phyloP scores from a whole-genome alignment of 345 rosid species.

The Eucalyptus caleyi region DNA sequence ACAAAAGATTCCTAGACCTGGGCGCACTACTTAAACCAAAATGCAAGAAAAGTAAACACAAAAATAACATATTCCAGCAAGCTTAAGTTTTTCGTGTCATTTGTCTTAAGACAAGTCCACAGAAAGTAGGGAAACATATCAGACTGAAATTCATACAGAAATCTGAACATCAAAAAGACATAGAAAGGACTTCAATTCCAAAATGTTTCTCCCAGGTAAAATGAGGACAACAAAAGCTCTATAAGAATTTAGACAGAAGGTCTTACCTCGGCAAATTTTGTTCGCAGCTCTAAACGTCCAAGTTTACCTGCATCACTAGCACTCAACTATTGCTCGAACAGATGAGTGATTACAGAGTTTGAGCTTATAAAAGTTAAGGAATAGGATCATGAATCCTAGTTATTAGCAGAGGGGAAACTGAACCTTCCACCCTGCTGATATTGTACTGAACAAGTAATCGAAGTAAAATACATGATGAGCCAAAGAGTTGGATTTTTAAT shows the following conservation, averaged over 20 bases:
- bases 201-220: neutral
- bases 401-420: neutral
- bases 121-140: neutral
- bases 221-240: neutral
- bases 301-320: slow-evolving; percentile 87
- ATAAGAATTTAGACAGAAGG: neutral
- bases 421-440: neutral
- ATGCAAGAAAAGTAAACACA: neutral
- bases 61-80: neutral
- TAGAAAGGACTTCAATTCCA: neutral
- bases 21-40: neutral
- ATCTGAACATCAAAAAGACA: neutral
- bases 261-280: slow-evolving; percentile 79
- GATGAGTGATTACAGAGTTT: slow-evolving; percentile 61
- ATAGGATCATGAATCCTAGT: neutral
- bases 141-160: neutral
- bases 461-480: neutral
- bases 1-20: neutral
- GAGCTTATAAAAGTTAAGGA: slow-evolving; percentile 73
- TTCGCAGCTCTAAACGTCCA: slow-evolving; percentile 86
- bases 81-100: neutral
- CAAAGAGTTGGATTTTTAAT: neutral
- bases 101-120: neutral
- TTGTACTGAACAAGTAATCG: neutral
- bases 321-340: slow-evolving; percentile 91